Evolutionary conservation across 2,329 filamentous ascomycete genomes (phyloP).

Genomic region (Mycosphaerella sp.): DNA sequence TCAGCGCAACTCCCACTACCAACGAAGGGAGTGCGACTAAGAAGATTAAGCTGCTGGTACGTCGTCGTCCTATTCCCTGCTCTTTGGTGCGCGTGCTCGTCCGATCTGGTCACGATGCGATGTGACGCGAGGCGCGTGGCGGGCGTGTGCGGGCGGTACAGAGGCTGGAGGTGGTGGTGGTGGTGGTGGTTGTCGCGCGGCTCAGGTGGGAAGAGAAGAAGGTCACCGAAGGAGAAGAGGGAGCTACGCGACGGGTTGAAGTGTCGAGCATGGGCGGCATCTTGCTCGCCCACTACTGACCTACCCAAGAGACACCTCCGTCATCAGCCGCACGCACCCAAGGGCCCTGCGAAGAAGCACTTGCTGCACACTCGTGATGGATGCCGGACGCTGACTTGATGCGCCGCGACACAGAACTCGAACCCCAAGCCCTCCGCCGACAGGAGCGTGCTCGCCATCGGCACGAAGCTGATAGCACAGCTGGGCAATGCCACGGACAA

Average conservation of each 20-base stretch:
- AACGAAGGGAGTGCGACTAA: constrained; percentile 50
- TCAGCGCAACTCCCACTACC: constrained; percentile 41
- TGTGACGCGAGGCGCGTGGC: constrained; percentile 7
- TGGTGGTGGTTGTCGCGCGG: constrained; percentile 2
- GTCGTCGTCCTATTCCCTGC: constrained; percentile 31
- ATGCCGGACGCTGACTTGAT: constrained; percentile 17
- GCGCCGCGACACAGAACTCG: constrained; percentile 26
- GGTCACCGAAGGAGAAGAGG: constrained; percentile 7
- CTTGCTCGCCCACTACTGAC: constrained; percentile 14
- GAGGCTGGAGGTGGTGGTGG: no score
- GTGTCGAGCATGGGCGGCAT: constrained; percentile 24
- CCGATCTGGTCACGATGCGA: not conserved
- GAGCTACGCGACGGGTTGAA: constrained; percentile 21
- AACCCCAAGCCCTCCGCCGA: constrained; percentile 18
- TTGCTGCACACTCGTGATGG: constrained; percentile 1
- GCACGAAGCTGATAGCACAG: constrained; percentile 66
- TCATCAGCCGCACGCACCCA: constrained; percentile 23
- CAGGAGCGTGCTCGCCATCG: constrained; percentile 49
- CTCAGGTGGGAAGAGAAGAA: constrained; percentile 11
- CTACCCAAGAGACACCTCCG: constrained; percentile 23
- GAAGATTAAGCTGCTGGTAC: constrained; percentile 54
- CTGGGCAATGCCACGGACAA: constrained; percentile 74
- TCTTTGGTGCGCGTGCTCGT: not conserved
- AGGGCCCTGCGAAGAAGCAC: constrained; percentile 10
- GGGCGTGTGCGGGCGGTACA: constrained; percentile 1